Base-by-base conservation (phyloP, 1,284 basidiomycete genomes). In the Salmacisia buchloeana region DNA sequence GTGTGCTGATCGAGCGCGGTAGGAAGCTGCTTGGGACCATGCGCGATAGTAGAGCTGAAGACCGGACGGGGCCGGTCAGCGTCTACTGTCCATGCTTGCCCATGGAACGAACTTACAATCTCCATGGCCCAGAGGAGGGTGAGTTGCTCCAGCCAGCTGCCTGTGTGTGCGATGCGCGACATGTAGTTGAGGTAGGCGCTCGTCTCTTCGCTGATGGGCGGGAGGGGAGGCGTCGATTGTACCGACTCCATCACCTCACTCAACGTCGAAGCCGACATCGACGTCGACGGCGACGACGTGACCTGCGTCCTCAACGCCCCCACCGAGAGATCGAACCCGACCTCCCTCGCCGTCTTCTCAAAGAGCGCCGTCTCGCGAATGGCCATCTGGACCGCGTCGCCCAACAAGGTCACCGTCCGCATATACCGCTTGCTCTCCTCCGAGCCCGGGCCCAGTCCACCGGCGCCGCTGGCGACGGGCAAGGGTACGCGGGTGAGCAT, bases 61-160 rank as follows among this genome's bases (percentile, higher is more conserved):
- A 29, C n/a, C 12, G 49, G 23, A 25, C 31, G 21, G 6, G 15
- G 9, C 13, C 31, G 15, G 25, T 29, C 9, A 23, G 10, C 2
- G 35, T n/a, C 13, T 5, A 62, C 41, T 21, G 54, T 23, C 31
- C 58, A 21, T 54, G 10, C 49, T 43, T 41, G 46, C 45, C 66
- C 21, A 29, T 29, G 64, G 60, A 2, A n/a, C 9, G 9, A 39
- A 69, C 80, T 58, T 64, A 87, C 87, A 80, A 85, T 84, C 77
- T 89, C 88, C 88, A 89, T 89, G 1, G 87, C 87, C 88, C 88
- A 89, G 18, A 90, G 77, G 67, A 89, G 86, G 3, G 89, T 82
- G 21, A 90, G 75, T 0, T 86, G 86, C 58, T 89, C 88, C 61
- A 86, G 83, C n/a, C 88, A 72, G 0, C 80, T 81, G 9, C 83